Base-by-base conservation (phyloP, 768 basidiomycete genomes). In the Neoboletus subvelutipes region DNA sequence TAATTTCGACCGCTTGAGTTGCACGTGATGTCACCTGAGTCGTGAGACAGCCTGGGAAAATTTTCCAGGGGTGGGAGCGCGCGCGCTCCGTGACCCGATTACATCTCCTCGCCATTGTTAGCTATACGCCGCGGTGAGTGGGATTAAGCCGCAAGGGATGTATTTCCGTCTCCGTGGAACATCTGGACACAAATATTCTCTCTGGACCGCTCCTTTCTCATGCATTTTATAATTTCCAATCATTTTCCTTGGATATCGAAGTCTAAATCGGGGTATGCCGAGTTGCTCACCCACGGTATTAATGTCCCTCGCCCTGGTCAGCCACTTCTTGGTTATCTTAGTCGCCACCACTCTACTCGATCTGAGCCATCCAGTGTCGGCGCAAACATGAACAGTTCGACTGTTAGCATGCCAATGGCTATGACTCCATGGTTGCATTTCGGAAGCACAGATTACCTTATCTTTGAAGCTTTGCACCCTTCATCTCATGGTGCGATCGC, bases 361-460 rank as follows among this genome's bases (percentile, higher is more conserved):
- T 45, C 29, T 17, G n/a, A 24, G 5, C 17, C 36, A 36, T 10
- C n/a, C 22, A n/a, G 29, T 24, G 24, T 59, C n/a, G 22, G 33
- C 9, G 4, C 42, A 11, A 24, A 20, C 52, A 55, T 43, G 56
- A 45, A 18, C 57, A 59, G 47, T 20, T 57, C 65, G 11, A 55
- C 56, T 5, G 15, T 15, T 18, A 61, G 52, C 28, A 60, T 59
- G 50, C 63, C 60, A 37, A 65, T 60, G 34, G 40, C 69, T 76
- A 90, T 89, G 88, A 77, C 75, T 2, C 82, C 87, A 1, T 90
- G 80, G 71, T 72, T 92, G 17, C 90, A 92, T 67, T 87, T 90
- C 61, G 78, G 79, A 22, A 73, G 75, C 0, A 83, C 84, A 0
- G 89, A 91, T 59, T 74, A 76, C 50, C 77, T 92, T 12, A 75